Evolutionary conservation across 1,284 basidiomycete species (phyloP).

Genomic region (Apiotrichum siamense): DNA sequence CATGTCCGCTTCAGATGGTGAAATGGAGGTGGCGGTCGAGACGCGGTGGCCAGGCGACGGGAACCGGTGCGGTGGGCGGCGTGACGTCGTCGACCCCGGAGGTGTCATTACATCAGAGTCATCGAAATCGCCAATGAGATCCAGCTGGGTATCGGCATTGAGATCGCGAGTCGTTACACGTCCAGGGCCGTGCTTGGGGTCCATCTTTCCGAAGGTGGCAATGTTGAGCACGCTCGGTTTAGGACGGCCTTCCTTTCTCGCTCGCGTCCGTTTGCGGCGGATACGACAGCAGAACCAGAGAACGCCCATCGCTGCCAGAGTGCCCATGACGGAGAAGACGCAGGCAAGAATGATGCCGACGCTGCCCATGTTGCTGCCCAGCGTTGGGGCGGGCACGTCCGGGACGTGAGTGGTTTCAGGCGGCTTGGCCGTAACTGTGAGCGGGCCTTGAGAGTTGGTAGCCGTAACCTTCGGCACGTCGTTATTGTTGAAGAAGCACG

Average conservation of each 20-base stretch:
- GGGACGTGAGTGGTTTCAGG: too few species aligned
- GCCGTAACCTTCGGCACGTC: slow-evolving; percentile 12
- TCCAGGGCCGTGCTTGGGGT: background rate
- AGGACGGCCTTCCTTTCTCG: slow-evolving; percentile 5
- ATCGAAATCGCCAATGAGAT: slow-evolving; percentile 14
- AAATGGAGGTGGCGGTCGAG: background rate
- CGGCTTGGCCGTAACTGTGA: too few species aligned
- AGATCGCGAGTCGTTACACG: background rate
- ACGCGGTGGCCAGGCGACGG: background rate
- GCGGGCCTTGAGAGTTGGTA: background rate
- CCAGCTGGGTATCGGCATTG: slow-evolving; percentile 16
- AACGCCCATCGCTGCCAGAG: slow-evolving; percentile 43
- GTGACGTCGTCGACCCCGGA: background rate
- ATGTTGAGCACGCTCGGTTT: slow-evolving; percentile 9
- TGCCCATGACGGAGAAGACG: slow-evolving; percentile 52
- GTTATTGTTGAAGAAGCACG: slow-evolving; percentile 21
- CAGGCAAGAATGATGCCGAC: slow-evolving; percentile 50
- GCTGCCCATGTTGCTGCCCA: background rate
- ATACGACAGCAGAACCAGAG: slow-evolving; percentile 43
- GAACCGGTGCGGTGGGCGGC: background rate
- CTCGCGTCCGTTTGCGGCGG: slow-evolving; percentile 16
- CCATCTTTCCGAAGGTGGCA: slow-evolving; percentile 6
- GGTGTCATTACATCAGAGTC: background rate
- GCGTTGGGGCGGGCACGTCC: too few species aligned
- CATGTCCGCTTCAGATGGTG: background rate